These are phyloP conservation scores for Gryganskiella cystojenkinii DNA, from an alignment of 192 early-diverging fungal genomes.

Conservation along the genomic window DNA sequence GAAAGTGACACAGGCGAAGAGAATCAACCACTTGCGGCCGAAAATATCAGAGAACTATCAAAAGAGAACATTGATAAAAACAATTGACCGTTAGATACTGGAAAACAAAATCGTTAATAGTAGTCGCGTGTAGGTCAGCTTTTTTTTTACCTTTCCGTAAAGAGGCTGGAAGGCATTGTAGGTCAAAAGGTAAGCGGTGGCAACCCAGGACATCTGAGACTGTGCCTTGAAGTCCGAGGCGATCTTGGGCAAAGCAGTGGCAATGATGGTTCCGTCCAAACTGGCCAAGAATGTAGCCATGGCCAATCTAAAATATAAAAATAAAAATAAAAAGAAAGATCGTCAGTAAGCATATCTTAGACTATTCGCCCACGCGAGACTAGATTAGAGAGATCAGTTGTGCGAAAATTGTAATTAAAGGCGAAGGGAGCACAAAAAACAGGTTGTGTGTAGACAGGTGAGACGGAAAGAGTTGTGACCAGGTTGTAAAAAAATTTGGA, in stretches of 20 bases:
- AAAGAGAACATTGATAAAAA: too few species aligned
- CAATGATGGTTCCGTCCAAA: constrained; percentile 74
- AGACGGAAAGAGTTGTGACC: too few species aligned
- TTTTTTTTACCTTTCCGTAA: too few species aligned
- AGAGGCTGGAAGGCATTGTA: constrained; percentile 68
- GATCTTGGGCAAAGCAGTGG: constrained; percentile 70
- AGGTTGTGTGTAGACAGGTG: too few species aligned
- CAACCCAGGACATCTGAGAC: constrained; percentile 82
- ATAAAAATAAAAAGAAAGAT: background rate
- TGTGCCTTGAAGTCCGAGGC: constrained; percentile 67
- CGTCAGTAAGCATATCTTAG: too few species aligned
- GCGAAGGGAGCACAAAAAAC: too few species aligned
- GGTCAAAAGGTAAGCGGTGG: constrained; percentile 74
- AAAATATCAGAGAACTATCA: constrained; percentile 92
- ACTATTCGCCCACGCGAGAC: background rate
- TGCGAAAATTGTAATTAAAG: too few species aligned
- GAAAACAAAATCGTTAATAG: too few species aligned
- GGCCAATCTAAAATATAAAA: constrained; percentile 32
- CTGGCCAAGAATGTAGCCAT: constrained; percentile 70
- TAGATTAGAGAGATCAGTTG: too few species aligned
- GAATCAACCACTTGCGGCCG: constrained; percentile 68
- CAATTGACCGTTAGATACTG: too few species aligned
- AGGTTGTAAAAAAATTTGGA: too few species aligned
- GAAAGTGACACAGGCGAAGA: constrained; percentile 82
- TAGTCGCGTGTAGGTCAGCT: too few species aligned